Evolutionary conservation across 225 moss, liverwort and hornwort genomes (phyloP), one percentile per base, ranked within the genome.

Genomic region (Antitrichia curtipendula): DNA sequence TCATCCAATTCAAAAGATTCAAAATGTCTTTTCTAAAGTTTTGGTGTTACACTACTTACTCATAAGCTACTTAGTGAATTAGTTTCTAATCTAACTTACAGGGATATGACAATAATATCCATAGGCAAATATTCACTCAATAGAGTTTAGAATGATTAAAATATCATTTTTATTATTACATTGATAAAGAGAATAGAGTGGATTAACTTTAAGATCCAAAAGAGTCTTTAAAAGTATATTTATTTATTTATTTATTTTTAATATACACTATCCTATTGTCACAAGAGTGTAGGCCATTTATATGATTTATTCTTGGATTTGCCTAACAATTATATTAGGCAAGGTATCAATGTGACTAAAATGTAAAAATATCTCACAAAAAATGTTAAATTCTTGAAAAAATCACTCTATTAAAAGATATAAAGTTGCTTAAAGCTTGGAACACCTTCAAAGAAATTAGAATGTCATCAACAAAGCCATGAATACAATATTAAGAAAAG

Each of bases 1-100:
- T 66, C n/a, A 66, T 38, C 20, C 12, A n/a, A 38, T 5, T 66
- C 7, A 7, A n/a, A 38, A 4, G n/a, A 38, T 1, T 22, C 4
- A 66, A 38, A n/a, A 22, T 1, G 2, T 38, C 6, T n/a, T 66
- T 0, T 38, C 7, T 1, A 66, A 6, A 6, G 1, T 6, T n/a
- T 9, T 8, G 21, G 3, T n/a, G 38, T 38, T 21, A 66, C 10
- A 21, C 12, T n/a, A 20, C 21, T n/a, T 66, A n/a, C 0, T 38
- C n/a, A 66, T n/a, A n/a, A 12, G 7, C 0, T 66, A 0, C 12
- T 22, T 38, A n/a, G 0, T n/a, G 5, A 18, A 34, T 18, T 34
- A 34, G 3, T 66, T 21, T 5, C 2, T 66, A 66, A 34, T 66
- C 2, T 6, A 22, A 66, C 3, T 65, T n/a, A 4, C 2, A 2